phyloP scores from a whole-genome alignment of 1,284 basidiomycete species.

The Puccinia coronata region DNA sequence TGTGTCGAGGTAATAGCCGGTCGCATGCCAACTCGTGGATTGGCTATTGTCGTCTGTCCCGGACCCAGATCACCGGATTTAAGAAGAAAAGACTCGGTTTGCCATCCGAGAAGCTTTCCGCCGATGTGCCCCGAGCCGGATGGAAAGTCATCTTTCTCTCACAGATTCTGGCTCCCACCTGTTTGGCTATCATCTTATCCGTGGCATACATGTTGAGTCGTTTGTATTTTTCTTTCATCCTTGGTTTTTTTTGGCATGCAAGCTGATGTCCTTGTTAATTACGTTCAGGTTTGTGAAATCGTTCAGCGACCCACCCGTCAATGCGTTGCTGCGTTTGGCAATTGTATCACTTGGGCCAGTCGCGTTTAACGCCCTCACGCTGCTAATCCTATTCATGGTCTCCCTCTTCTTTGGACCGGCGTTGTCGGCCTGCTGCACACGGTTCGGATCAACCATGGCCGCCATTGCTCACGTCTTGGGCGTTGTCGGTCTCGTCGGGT shows the following conservation, averaged over 20 bases:
- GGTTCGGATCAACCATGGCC: slow-evolving; percentile 86
- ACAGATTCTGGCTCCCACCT: slow-evolving; percentile 80
- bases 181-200: slow-evolving; percentile 78
- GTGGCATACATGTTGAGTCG: slow-evolving; percentile 77
- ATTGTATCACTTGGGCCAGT: slow-evolving; percentile 91
- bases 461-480: slow-evolving; percentile 78
- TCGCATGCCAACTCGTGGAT: slow-evolving; percentile 92
- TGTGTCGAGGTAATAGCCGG: slow-evolving; percentile 87
- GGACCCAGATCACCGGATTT: slow-evolving; percentile 95
- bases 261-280: not conserved
- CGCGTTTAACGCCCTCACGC: slow-evolving; percentile 87
- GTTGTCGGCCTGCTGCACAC: slow-evolving; percentile 65
- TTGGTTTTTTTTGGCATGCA: not conserved
- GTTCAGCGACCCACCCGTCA: slow-evolving; percentile 62
- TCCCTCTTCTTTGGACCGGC: slow-evolving; percentile 61
- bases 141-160: slow-evolving; percentile 85
- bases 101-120: slow-evolving; percentile 87
- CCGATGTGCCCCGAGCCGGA: slow-evolving; percentile 83
- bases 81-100: slow-evolving; percentile 93
- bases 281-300: slow-evolving; percentile 52
- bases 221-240: slow-evolving; percentile 14
- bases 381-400: slow-evolving; percentile 81
- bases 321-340: slow-evolving; percentile 86
- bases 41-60: slow-evolving; percentile 88
- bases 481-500: slow-evolving; percentile 78